Base-by-base conservation (phyloP, 257 asterid genomes). In the Solanum pimpinellifolium region DNA sequence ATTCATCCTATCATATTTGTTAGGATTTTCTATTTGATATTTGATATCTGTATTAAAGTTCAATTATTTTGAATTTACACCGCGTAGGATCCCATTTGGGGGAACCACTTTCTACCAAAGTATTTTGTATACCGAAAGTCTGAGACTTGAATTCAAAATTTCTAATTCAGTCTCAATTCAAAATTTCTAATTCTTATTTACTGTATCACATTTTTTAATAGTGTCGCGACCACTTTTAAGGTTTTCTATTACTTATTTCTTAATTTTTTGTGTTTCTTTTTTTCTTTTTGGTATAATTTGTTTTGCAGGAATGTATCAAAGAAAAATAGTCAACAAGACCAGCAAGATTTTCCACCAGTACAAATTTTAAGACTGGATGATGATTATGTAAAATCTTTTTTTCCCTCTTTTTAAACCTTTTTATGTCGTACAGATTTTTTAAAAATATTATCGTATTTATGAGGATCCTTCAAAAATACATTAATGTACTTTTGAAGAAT, bases 331-430 rank as follows among this genome's bases (percentile, higher is more conserved):
- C 74, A 85, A 42, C 46, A 5, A 23, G 93, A 88, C 27, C 85
- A 37, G 11, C 76, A 52, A 74, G 44, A 93, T 56, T 92, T 83
- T 87, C 95, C 95, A 62, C 93, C 93, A n/a, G 98, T 94, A 42
- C 93, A 88, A 84, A 82, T 94, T 89, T 91, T 84, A 83, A 20
- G 66, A n/a, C 69, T 85, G 56, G 92, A 92, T 11, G 88, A 92
- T 86, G 89, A 92, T 86, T 87, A 92, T 31, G 98, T 94, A 93
- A 90, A 37, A 42, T 69, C 86, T 21, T 60, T 1, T 60, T 9
- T 23, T 9, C 1, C 29, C 69, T 60, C 29, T 23, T 60, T 60
- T 21, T 60, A 59, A 59, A 59, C 2, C 25, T 21, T 21, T 52
- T 21, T 65, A 65, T 0, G 4, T n/a, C 5, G 18, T 0, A 23